Conservation (phyloP, 495 filamentous ascomycete genomes). For the Penicillium diatomitis region DNA sequence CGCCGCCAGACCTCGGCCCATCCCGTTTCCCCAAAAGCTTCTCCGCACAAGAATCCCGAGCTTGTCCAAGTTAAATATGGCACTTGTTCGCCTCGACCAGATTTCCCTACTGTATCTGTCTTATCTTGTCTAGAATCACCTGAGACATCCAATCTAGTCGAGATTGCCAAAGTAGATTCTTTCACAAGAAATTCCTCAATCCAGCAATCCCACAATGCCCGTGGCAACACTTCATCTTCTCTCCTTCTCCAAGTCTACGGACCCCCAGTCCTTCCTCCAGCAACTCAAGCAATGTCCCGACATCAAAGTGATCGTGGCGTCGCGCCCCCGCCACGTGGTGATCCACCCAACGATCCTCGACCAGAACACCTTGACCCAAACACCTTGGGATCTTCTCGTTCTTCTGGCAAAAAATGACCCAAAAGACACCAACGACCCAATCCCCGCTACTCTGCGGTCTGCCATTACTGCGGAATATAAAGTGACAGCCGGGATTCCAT, state of each 20-base stretch:
- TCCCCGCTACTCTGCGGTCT: constrained; percentile 27
- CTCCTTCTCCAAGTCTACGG: constrained; percentile 20
- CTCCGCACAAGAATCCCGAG: constrained; percentile 7
- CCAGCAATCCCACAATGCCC: constrained; percentile 26
- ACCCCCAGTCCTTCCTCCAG: constrained; percentile 16
- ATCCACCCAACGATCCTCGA: constrained; percentile 46
- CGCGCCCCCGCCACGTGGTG: constrained; percentile 31
- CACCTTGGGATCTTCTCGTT: constrained; percentile 49
- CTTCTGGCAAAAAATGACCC: constrained; percentile 27
- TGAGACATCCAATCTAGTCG: no score
- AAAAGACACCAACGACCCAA: constrained; percentile 5
- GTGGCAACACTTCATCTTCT: constrained; percentile 38
- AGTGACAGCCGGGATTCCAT: constrained; percentile 47
- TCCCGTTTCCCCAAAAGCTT: background rate
- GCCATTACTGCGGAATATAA: constrained; percentile 33
- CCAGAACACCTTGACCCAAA: constrained; percentile 33
- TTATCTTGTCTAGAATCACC: no score
- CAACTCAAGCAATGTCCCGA: constrained; percentile 14
- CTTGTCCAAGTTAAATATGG: background rate
- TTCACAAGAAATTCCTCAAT: background rate
- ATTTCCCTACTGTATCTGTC: no score
- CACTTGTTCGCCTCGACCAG: no score
- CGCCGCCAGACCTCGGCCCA: constrained; percentile 2
- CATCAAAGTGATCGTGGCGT: constrained; percentile 39
- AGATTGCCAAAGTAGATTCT: no score